Conservation (phyloP, 805 yeast genomes). For the Starmerella vaccinii region DNA sequence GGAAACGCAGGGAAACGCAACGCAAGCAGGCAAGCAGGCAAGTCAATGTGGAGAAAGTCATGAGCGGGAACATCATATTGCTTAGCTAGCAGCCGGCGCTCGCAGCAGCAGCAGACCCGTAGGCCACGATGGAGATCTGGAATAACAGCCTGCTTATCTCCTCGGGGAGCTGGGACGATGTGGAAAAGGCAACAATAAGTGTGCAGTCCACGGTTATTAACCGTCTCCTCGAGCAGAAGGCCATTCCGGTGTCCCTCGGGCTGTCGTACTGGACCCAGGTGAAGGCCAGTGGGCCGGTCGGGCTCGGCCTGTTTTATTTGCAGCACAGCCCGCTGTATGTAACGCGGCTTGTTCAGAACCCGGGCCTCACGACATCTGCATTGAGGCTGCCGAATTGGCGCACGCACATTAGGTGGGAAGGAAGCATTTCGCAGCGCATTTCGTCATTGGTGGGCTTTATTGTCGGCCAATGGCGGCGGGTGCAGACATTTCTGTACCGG, state of each 20-base stretch:
- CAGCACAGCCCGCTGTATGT: constrained; percentile 17
- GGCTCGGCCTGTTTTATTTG: constrained; percentile 16
- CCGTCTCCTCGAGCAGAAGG: constrained; percentile 14
- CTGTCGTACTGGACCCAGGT: constrained; percentile 21
- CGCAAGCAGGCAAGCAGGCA: too few species aligned
- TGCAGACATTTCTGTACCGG: background rate
- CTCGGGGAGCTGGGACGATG: constrained; percentile 24
- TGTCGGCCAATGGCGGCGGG: constrained; percentile 6
- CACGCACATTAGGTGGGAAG: background rate
- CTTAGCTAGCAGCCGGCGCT: constrained; percentile 6
- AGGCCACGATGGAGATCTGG: constrained; percentile 20
- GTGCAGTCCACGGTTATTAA: constrained; percentile 17
- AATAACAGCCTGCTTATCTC: constrained; percentile 21
- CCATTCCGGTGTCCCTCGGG: constrained; percentile 21
- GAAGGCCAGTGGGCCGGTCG: constrained; percentile 1
- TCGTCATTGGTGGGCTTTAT: background rate
- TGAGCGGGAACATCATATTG: too few species aligned
- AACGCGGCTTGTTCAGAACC: background rate
- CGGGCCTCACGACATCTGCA: background rate
- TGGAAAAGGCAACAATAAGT: constrained; percentile 18
- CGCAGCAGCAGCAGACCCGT: background rate
- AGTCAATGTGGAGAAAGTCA: too few species aligned
- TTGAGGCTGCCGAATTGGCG: constrained; percentile 1
- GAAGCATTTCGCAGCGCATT: background rate
- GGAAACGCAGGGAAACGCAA: too few species aligned